Conservation (phyloP, 805 yeast species). For the Wickerhamiella parazyma region DNA sequence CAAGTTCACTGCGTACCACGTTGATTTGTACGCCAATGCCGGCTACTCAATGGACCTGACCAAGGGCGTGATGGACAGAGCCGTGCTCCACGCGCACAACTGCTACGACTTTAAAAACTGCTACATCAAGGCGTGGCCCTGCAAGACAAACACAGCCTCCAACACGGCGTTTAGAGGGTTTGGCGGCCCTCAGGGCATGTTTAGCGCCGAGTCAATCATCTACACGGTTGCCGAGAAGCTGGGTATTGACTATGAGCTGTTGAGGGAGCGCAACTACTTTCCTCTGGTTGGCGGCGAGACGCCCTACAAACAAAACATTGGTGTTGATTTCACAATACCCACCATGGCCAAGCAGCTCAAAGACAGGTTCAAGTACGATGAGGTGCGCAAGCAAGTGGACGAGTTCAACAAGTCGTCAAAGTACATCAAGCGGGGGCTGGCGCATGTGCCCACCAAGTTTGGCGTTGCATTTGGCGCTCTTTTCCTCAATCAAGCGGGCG, state of each 20-base stretch:
- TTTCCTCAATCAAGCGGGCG: conserved; percentile 37
- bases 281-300: conserved; percentile 24
- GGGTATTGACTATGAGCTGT: conserved; percentile 29
- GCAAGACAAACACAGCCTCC: conserved; percentile 34
- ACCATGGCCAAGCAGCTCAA: conserved; percentile 28
- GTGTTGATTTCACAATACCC: conserved; percentile 31
- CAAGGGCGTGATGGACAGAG: conserved; percentile 37
- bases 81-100: conserved; percentile 33
- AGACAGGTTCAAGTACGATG: conserved; percentile 27
- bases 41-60: conserved; percentile 39
- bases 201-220: conserved; percentile 31
- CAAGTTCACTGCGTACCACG: conserved; percentile 31
- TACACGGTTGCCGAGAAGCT: conserved; percentile 30
- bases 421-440: conserved; percentile 36
- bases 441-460: conserved; percentile 35
- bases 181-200: conserved; percentile 41
- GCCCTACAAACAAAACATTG: conserved; percentile 31
- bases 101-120: conserved; percentile 31
- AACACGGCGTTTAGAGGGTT: conserved; percentile 39
- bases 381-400: conserved; percentile 28
- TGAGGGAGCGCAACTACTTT: conserved; percentile 30
- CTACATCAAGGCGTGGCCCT: conserved; percentile 28
- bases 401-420: conserved; percentile 30
- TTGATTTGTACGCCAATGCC: conserved; percentile 32
- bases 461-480: conserved; percentile 36